phyloP scores from a whole-genome alignment of 1,284 basidiomycete genomes.

The Acaromyces ingoldii region DNA sequence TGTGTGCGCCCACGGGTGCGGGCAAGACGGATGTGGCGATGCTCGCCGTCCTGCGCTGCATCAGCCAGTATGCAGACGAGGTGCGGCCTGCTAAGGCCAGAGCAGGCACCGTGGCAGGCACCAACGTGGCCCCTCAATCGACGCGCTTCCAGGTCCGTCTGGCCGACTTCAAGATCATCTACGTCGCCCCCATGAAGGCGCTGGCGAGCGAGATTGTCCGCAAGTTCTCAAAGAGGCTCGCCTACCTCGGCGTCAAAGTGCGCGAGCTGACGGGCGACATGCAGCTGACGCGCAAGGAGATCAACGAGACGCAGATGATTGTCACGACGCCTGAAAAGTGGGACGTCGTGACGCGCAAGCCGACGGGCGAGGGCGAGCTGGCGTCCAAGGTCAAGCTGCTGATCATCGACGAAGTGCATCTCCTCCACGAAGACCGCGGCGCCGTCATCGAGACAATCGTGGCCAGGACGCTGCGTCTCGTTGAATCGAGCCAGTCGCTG shows the following conservation, averaged over 20 bases:
- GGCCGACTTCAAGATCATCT: constrained; percentile 83
- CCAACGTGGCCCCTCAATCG: too few relatives aligned
- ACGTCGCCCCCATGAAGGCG: constrained; percentile 99
- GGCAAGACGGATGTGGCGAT: constrained; percentile 99
- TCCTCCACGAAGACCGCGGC: constrained; percentile 95
- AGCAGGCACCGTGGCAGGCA: constrained; percentile 24
- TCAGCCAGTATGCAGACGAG: constrained; percentile 64
- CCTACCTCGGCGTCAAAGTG: constrained; percentile 81
- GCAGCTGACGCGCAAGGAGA: constrained; percentile 91
- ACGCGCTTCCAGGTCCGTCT: constrained; percentile 49
- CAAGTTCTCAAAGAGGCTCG: constrained; percentile 83
- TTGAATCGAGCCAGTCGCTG: constrained; percentile 90
- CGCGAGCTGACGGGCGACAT: constrained; percentile 98
- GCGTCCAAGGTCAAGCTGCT: constrained; percentile 79
- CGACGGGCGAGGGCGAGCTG: constrained; percentile 90
- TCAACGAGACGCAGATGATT: constrained; percentile 93
- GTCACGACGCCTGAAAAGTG: constrained; percentile 99
- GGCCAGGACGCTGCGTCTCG: constrained; percentile 86
- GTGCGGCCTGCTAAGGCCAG: constrained; percentile 18
- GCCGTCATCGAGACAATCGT: constrained; percentile 99
- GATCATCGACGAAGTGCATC: constrained; percentile 97
- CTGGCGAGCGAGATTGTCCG: constrained; percentile 90
- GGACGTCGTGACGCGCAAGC: constrained; percentile 98
- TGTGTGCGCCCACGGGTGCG: constrained; percentile 54
- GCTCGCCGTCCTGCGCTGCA: constrained; percentile 82